These are phyloP conservation scores for Corylus avellana DNA, from an alignment of 306 rosid genomes.

Conservation along the genomic window DNA sequence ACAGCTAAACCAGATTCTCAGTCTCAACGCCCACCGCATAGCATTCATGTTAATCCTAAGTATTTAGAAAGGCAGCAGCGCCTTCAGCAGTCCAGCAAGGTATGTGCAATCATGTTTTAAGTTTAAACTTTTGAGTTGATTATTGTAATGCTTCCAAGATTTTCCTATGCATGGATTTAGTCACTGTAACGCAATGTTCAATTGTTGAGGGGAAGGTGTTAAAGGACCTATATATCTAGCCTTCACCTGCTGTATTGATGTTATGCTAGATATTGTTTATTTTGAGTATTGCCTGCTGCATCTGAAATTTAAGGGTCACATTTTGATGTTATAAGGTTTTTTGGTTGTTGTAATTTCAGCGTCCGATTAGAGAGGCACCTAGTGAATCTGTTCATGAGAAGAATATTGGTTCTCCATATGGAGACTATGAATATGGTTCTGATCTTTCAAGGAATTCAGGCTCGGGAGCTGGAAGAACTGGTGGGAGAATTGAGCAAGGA, in stretches of 20 bases:
- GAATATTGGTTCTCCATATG: conserved; percentile 44
- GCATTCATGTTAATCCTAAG: conserved; percentile 94
- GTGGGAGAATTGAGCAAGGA: conserved; percentile 56
- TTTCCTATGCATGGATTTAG: neutral
- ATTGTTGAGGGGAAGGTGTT: neutral
- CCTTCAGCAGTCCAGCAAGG: conserved; percentile 78
- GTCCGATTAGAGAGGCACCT: conserved; percentile 41
- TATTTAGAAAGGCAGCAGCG: conserved; percentile 91
- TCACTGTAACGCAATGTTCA: neutral
- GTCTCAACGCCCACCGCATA: conserved; percentile 72
- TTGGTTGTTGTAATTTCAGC: conserved; percentile 42
- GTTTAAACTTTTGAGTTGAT: conserved; percentile 2
- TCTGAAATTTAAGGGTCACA: conserved; percentile 1
- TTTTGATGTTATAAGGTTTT: neutral
- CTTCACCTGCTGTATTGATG: neutral
- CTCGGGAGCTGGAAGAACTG: conserved; percentile 41
- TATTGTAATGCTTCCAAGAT: neutral
- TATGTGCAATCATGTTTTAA: conserved; percentile 39
- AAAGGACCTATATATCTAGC: neutral
- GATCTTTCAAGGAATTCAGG: conserved; percentile 51
- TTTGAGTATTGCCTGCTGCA: neutral
- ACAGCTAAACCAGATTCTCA: conserved; percentile 67
- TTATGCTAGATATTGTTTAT: neutral
- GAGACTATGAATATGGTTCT: conserved; percentile 53
- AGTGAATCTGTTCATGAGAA: conserved; percentile 59